Conservation (phyloP, 129 eudicot species). For the Mikania micrantha region DNA sequence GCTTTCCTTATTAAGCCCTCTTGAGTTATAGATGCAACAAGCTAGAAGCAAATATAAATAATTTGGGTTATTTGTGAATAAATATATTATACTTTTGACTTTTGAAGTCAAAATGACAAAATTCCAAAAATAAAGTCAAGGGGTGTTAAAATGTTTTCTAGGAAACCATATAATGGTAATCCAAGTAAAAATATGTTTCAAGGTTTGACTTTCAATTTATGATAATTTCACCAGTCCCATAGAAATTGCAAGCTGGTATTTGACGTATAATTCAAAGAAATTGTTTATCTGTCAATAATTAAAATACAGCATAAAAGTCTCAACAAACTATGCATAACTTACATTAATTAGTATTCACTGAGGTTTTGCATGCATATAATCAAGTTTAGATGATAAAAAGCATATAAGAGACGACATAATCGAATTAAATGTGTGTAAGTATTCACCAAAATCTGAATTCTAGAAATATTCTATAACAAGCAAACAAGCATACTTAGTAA, state of each 20-base stretch:
- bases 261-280: not conserved
- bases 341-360: not conserved
- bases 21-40: slow-evolving; percentile 74
- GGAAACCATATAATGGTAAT: not conserved
- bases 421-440: too few relatives aligned
- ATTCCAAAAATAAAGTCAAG: not conserved
- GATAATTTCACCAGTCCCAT: not conserved
- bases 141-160: too few relatives aligned
- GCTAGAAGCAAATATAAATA: slow-evolving; percentile 43
- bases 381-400: not conserved
- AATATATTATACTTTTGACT: not conserved
- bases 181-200: not conserved
- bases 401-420: not conserved
- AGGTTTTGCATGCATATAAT: not conserved
- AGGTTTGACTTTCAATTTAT: not conserved
- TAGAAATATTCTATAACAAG: too few relatives aligned
- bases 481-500: too few relatives aligned
- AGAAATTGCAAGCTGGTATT: not conserved
- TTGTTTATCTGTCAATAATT: not conserved
- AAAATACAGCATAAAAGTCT: not conserved
- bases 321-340: not conserved
- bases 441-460: not conserved
- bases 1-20: slow-evolving; percentile 75
- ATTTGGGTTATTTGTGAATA: not conserved
- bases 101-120: not conserved